Evolutionary conservation across 768 basidiomycete species (phyloP).

Genomic region (Leucocoprinus birnbaumii): DNA sequence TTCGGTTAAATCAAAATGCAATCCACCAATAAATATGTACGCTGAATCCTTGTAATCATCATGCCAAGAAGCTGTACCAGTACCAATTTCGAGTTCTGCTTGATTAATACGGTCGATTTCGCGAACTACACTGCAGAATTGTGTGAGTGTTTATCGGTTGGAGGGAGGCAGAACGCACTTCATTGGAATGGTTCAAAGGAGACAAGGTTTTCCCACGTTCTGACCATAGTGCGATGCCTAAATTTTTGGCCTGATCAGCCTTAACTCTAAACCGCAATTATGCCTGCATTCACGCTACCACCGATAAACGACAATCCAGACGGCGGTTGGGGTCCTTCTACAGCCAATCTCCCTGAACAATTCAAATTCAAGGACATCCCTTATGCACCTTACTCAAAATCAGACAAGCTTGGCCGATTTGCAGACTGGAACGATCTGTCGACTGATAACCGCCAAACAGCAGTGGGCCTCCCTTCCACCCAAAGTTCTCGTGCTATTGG

Average conservation of each 20-base stretch:
- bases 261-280: constrained; percentile 24
- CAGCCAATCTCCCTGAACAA: constrained; percentile 78
- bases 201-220: constrained; percentile 36
- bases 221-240: constrained; percentile 13
- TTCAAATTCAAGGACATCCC: constrained; percentile 99
- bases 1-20: constrained; percentile 88
- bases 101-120: constrained; percentile 96
- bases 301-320: constrained; percentile 89
- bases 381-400: constrained; percentile 98
- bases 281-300: constrained; percentile 85
- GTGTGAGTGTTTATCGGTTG: constrained; percentile 12
- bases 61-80: constrained; percentile 82
- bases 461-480: constrained; percentile 44
- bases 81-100: constrained; percentile 78
- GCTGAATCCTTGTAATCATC: constrained; percentile 98
- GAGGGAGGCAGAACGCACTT: constrained; percentile 49
- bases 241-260: constrained; percentile 23
- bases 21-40: constrained; percentile 90
- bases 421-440: constrained; percentile 95
- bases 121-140: constrained; percentile 68
- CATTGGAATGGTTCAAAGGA: constrained; percentile 43
- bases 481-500: constrained; percentile 48
- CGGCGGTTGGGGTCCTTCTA: constrained; percentile 89
- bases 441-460: constrained; percentile 56
- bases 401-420: constrained; percentile 95